Evolutionary conservation across 148 eudicot species (phyloP).

Genomic region (Rhododendron griersonianum): DNA sequence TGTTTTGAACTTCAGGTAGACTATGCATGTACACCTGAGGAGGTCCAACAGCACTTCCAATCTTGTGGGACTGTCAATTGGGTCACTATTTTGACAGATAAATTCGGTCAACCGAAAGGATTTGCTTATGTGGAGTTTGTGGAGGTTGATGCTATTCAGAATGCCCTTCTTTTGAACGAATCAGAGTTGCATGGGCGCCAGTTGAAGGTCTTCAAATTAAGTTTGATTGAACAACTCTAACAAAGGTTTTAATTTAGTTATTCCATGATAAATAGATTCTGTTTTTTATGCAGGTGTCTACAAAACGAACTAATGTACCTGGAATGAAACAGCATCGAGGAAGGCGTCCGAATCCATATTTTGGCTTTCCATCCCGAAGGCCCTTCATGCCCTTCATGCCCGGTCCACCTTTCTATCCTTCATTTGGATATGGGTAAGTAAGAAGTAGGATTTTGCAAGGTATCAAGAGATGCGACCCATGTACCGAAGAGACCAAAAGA

Average conservation of each 20-base stretch:
- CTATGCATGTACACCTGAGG: slow-evolving; percentile 70
- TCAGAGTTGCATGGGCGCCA: slow-evolving; percentile 69
- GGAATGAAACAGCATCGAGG: slow-evolving; percentile 69
- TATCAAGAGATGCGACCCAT: background rate
- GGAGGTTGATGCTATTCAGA: slow-evolving; percentile 63
- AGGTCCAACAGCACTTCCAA: slow-evolving; percentile 72
- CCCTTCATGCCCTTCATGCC: slow-evolving; percentile 69
- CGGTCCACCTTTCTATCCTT: slow-evolving; percentile 46
- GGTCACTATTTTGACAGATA: slow-evolving; percentile 64
- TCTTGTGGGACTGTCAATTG: slow-evolving; percentile 73
- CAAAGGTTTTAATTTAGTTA: background rate
- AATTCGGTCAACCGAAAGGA: slow-evolving; percentile 69
- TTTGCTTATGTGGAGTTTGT: slow-evolving; percentile 71
- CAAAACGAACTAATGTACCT: slow-evolving; percentile 72
- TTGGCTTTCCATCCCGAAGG: slow-evolving; percentile 48
- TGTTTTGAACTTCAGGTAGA: slow-evolving; percentile 41
- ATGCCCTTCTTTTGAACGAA: slow-evolving; percentile 52
- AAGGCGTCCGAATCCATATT: slow-evolving; percentile 50
- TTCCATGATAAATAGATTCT: background rate
- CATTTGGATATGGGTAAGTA: slow-evolving; percentile 84
- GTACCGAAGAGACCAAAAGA: background rate
- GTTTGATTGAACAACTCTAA: background rate
- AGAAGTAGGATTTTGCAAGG: slow-evolving; percentile 9
- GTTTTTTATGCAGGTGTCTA: slow-evolving; percentile 40
- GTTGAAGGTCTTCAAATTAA: slow-evolving; percentile 36